A percentile compares a stretch with the other conserved stretches of the same genome.
phyloP scores from a whole-genome alignment of 768 basidiomycete species.

The Boletus coccyginus region DNA sequence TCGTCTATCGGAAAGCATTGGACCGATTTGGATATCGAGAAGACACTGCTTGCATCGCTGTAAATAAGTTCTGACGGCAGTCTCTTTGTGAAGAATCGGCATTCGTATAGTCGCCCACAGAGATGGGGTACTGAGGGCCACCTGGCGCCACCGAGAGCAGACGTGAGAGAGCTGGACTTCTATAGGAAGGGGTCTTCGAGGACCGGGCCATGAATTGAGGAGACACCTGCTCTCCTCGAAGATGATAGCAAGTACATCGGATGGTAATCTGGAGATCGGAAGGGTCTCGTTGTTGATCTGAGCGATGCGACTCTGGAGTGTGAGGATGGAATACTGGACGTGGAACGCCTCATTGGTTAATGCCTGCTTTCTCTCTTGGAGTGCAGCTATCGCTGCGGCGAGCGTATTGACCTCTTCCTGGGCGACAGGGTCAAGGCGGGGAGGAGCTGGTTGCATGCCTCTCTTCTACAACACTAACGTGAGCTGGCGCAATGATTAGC shows the following conservation, averaged over 20 bases:
- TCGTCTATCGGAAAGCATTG: conserved; percentile 22
- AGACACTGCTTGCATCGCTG: conserved; percentile 31
- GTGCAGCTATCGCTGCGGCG: conserved; percentile 14
- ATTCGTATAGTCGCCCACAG: conserved; percentile 36
- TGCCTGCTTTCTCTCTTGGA: conserved; percentile 22
- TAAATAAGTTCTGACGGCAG: conserved; percentile 29
- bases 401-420: conserved; percentile 28
- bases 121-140: conserved; percentile 34
- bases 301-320: conserved; percentile 32
- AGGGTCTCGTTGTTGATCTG: conserved; percentile 31
- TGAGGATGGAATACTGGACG: conserved; percentile 27
- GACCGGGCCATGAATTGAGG: conserved; percentile 26
- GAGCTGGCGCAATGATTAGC: conserved; percentile 15
- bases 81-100: conserved; percentile 29
- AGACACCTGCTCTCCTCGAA: conserved; percentile 31
- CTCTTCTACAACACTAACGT: conserved; percentile 20
- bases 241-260: conserved; percentile 34
- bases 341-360: conserved; percentile 24
- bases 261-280: conserved; percentile 29
- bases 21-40: conserved; percentile 33
- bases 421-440: conserved; percentile 19
- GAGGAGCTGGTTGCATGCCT: conserved; percentile 15
- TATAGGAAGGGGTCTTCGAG: conserved; percentile 29
- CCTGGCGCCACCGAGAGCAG: conserved; percentile 34
- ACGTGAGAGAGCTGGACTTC: conserved; percentile 37